Evolutionary conservation across 345 rosid genomes (phyloP).

Genomic region (Kandelia obovata): DNA sequence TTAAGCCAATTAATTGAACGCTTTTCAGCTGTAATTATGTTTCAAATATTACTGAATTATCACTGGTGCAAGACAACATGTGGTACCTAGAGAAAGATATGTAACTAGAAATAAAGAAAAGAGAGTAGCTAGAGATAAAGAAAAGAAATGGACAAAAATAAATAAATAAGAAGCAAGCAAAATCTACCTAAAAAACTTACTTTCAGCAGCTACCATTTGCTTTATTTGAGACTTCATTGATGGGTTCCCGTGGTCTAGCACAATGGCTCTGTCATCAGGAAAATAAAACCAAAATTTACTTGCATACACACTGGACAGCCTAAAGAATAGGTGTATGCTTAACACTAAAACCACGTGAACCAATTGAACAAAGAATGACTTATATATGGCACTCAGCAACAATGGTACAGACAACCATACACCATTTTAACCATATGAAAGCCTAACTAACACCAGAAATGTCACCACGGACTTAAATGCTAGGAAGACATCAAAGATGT

Average conservation of each 20-base stretch:
- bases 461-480: not conserved
- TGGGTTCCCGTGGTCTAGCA: slow-evolving; percentile 81
- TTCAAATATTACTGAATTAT: no score
- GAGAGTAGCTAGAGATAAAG: not conserved
- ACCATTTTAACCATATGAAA: not conserved
- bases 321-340: not conserved
- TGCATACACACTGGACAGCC: not conserved
- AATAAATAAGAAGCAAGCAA: not conserved
- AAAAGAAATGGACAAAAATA: not conserved
- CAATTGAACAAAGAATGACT: slow-evolving; percentile 5
- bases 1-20: no score
- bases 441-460: not conserved
- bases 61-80: no score
- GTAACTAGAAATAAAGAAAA: not conserved
- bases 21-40: no score
- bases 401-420: not conserved
- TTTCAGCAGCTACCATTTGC: slow-evolving; percentile 75
- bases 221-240: slow-evolving; percentile 61
- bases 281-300: slow-evolving; percentile 1
- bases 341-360: not conserved
- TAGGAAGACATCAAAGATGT: not conserved
- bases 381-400: slow-evolving; percentile 1
- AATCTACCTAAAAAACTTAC: slow-evolving; percentile 40
- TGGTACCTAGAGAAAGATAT: no score
- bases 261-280: slow-evolving; percentile 72